Evolutionary conservation across 805 yeast species (phyloP), one percentile per base, ranked within the genome.

Genomic region (Wickerhamiella occidentalis): DNA sequence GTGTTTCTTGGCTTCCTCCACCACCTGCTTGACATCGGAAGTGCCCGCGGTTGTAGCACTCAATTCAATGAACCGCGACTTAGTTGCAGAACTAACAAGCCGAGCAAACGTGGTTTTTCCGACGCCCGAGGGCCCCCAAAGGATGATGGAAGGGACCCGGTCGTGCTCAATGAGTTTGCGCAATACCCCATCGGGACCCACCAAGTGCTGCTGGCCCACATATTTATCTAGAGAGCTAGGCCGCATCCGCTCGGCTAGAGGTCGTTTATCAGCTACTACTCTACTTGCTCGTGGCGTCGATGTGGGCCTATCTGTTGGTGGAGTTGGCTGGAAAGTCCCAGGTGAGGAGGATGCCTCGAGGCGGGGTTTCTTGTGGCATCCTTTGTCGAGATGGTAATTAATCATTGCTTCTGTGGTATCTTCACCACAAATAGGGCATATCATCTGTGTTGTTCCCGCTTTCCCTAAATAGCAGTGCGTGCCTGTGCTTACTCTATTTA

Each of bases 41-140:
- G 80, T 69, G 0, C 85, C 79, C 42, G 80, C 76, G 48, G 78
- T 74, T 0, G 96, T 85, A 0, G 96, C 97, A 49, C 94, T 84
- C 40, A 87, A 67, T 63, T 88, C 96, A 2, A 84, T 72, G 60
- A 86, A 79, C 41, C 79, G 69, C 42, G 78, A 69, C 40, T 70
- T 68, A 1, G 77, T 67, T n/a, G 70, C 66, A 13, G 22, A 28
- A 0, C 87, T 80, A n/a, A 83, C 65, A 30, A 81, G 73, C n/a
- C 82, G 64, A 0, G 94, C 92, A 23, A 92, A 61, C 0, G 96
- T 82, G 0, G 98, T 92, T 61, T 92, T 92, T 0, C 71, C 92
- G 2, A 86, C 88, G 0, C 98, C 98, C 1, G 96, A 94, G 0
- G 95, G 95, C 0, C 99, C 99, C 84, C 92, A 83, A 4, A 92